Base-by-base conservation (phyloP, 2,329 filamentous ascomycete genomes). In the Diaporthe citriasiana region DNA sequence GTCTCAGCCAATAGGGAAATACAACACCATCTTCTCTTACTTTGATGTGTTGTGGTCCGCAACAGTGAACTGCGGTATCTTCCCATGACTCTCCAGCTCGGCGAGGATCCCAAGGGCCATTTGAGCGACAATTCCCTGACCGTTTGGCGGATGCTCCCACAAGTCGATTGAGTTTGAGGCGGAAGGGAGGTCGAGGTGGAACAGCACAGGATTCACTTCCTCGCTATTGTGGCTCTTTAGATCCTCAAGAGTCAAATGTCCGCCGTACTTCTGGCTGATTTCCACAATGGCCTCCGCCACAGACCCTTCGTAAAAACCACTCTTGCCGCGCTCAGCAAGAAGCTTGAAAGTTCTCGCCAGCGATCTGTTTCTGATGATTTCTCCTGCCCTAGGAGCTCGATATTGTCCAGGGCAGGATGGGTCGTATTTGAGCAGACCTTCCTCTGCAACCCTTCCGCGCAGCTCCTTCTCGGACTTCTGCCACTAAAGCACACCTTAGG, bases 131-230 rank as follows among this genome's bases (percentile, higher is more conserved):
- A 98, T 95, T 0, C 96, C 96, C 83, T 98, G 96, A 0, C 96
- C 95, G 77, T 98, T 98, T 1, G 96, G 96, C 35, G 96, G 95
- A 80, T 98, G 95, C 80, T 98, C 96, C 96, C 96, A 98, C 0
- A 98, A 85, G 79, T 97, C 91, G 27, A 97, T 88, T 5, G 90
- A 89, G 6, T 85, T 81, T 59, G 87, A 84, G 3, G 59, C 38
- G 10, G 5, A 22, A 8, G 56, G 42, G 19, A 69, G n/a, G 2
- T 57, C 19, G 1, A 72, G 35, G 8, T 73, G 51, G 13, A 77
- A 50, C 2, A 75, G 59, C 1, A 77, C 55, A 1, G 77, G 75
- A 40, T 76, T 12, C 25, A 76, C 74, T 22, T 70, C 60, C 25
- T 73, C 73, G 89, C 35, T 95, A 91, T 0, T 94, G 80, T 98